Percentiles rank a stretch among this genome's conserved stretches.
These are phyloP conservation scores for Eucalyptus polyanthemos DNA, from an alignment of 345 rosid species.

Conservation along the genomic window DNA sequence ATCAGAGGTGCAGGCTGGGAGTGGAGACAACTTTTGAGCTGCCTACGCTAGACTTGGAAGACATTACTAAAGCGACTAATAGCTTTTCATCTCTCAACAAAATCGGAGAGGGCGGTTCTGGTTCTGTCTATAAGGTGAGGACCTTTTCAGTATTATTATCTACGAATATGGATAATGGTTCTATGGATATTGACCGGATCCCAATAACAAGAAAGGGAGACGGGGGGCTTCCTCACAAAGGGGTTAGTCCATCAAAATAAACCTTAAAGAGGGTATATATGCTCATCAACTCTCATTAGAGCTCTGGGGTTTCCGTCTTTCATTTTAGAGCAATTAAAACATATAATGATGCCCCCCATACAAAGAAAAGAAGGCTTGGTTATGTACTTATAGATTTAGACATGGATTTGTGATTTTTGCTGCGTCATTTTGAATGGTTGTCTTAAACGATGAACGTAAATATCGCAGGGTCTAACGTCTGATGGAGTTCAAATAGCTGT, in stretches of 20 bases:
- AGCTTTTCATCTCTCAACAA: constrained; percentile 2
- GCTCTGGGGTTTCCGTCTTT: no score
- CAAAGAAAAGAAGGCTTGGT: no score
- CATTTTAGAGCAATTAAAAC: no score
- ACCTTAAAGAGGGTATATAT: no score
- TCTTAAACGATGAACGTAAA: not conserved
- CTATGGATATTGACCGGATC: not conserved
- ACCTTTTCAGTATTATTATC: not conserved
- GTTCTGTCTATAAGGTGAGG: constrained; percentile 23
- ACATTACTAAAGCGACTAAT: constrained; percentile 5
- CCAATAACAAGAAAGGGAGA: no score
- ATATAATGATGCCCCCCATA: no score
- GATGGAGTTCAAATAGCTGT: constrained; percentile 3
- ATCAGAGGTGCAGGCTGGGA: not conserved
- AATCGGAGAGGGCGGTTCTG: constrained; percentile 30
- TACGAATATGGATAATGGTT: not conserved
- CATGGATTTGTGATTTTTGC: not conserved
- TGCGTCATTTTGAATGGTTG: not conserved
- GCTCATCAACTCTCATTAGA: no score
- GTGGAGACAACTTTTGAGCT: not conserved
- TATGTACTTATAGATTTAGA: no score
- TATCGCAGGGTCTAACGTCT: not conserved
- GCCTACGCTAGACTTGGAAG: not conserved
- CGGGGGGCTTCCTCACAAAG: no score
- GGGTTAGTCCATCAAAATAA: no score